These are phyloP conservation scores for Daphne laureola DNA, from an alignment of 441 rosid genomes.

Conservation along the genomic window DNA sequence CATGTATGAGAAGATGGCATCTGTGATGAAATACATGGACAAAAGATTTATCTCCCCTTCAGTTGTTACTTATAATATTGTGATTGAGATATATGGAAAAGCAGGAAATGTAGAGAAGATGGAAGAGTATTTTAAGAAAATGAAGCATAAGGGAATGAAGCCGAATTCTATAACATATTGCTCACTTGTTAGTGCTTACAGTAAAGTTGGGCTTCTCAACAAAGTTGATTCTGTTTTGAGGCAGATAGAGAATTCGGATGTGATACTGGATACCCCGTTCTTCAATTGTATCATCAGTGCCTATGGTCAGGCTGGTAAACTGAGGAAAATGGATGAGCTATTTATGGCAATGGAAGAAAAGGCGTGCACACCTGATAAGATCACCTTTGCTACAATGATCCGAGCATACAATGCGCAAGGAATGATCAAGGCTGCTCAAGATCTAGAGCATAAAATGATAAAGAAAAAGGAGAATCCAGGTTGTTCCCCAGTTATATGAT, in stretches of 20 bases:
- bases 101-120: constrained; percentile 46
- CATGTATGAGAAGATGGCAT: constrained; percentile 51
- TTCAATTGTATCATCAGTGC: constrained; percentile 73
- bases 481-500: constrained; percentile 4
- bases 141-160: constrained; percentile 79
- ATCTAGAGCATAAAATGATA: constrained; percentile 42
- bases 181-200: constrained; percentile 59
- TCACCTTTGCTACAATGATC: constrained; percentile 63
- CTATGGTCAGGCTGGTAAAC: constrained; percentile 59
- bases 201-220: constrained; percentile 42
- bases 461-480: constrained; percentile 26
- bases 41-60: constrained; percentile 51
- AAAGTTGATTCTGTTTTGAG: constrained; percentile 65
- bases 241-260: constrained; percentile 77
- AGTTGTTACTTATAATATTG: constrained; percentile 48
- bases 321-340: constrained; percentile 58
- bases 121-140: constrained; percentile 54
- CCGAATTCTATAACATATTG: constrained; percentile 69
- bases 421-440: constrained; percentile 48
- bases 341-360: constrained; percentile 57
- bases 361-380: constrained; percentile 52
- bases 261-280: constrained; percentile 62
- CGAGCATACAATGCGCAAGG: constrained; percentile 66
- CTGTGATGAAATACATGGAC: constrained; percentile 63
- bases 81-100: constrained; percentile 66